Evolutionary conservation across 2,329 filamentous ascomycete species (phyloP), one percentile per base, ranked within the genome.

Genomic region (Sclerotinia minor): DNA sequence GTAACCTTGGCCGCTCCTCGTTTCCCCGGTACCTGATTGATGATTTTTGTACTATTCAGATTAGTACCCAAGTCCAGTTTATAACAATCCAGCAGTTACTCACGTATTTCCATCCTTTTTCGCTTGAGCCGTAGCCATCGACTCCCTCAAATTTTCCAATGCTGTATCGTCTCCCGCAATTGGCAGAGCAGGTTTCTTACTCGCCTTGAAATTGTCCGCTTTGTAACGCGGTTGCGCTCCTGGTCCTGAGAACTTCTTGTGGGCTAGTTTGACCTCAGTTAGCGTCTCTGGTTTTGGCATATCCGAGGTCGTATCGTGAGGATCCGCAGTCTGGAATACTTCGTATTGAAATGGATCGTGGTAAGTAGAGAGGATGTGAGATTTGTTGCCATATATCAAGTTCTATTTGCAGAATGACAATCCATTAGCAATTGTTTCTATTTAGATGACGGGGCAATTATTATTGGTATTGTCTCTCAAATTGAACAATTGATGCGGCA

Each of bases 291-390:
- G 11, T 19, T 65, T 61, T 15, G 44, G 49, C n/a, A n/a, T 17
- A 11, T 66, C 67, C n/a, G 64, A 67, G 53, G 53, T 69, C 29
- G 66, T n/a, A 69, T 71, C 72, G 15, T 68, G 35, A 47, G 65
- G 53, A 78, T 73, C 85, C 82, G 32, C 87, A 77, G 82, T 83
- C 71, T 79, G 80, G 76, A 83, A 89, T 35, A 89, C 78, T 67
- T 89, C 86, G 78, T 84, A 83, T 41, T 83, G 79, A 65, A 81
- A 80, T 21, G 82, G 79, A 65, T 83, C 80, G 63, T 79, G 71
- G 21, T 79, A 80, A 65, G 77, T 79, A 65, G 65, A 61, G n/a
- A 67, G 65, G n/a, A 35, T 67, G 9, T 67, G 65, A 15, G 65
- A 44, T 67, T 67, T 67, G 57, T 67, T 67, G 45, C 65, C 65